Conservation (phyloP, 208 protist species). For the Naegleria lovaniensis region DNA sequence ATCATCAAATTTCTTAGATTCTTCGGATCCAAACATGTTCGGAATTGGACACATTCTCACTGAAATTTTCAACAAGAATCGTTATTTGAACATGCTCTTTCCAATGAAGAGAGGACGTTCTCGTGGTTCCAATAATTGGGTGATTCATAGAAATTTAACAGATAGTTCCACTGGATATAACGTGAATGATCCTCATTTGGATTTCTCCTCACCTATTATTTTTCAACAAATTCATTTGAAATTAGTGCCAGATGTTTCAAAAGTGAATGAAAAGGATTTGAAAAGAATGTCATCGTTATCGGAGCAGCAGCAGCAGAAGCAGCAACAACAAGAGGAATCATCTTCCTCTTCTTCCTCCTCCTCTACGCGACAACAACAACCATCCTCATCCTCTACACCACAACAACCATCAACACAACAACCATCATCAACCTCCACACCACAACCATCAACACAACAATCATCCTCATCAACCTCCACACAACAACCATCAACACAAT, state of each 20-base stretch:
- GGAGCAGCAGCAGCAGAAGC: too few species aligned
- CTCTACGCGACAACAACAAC: too few species aligned
- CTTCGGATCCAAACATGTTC: not conserved
- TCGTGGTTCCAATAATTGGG: slow-evolving; percentile 17
- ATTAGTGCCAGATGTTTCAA: not conserved
- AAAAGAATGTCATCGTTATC: not conserved
- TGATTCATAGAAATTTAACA: not conserved
- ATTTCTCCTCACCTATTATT: not conserved
- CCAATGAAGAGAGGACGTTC: not conserved
- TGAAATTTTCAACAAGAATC: not conserved
- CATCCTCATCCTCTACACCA: too few species aligned
- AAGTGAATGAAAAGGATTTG: not conserved
- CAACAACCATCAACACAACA: too few species aligned
- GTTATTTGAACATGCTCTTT: not conserved
- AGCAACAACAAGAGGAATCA: not conserved
- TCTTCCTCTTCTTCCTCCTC: too few species aligned
- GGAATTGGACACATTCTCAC: not conserved
- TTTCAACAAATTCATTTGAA: not conserved
- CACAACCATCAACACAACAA: too few species aligned
- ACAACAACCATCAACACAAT: too few species aligned
- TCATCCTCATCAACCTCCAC: too few species aligned
- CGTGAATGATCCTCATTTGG: slow-evolving; percentile 26
- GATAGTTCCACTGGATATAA: not conserved
- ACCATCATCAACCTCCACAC: too few species aligned
- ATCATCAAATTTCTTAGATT: too few species aligned